Base-by-base conservation (phyloP, 305 asterid species). In the Fraxinus xanthoxyloides region DNA sequence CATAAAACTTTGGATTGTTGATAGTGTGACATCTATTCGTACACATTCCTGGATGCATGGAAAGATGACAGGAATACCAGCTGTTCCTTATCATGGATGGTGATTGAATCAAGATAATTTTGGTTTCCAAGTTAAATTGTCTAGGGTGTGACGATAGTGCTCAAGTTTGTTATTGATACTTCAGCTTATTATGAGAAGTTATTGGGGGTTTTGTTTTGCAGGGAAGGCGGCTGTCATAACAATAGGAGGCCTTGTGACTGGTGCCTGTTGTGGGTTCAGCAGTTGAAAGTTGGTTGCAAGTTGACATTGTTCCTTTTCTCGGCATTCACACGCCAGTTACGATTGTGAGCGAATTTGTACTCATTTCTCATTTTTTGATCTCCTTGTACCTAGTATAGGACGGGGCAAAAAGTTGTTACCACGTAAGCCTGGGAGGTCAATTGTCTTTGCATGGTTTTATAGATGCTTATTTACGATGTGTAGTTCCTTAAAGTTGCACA, bases 261-360 rank as follows among this genome's bases (percentile, higher is more conserved):
- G 99, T 83, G 99, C 98, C 98, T 8, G 95, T 93, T 79, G 92
- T 93, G 21, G 99, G 98, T 65, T 97, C 99, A 65, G 98, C 93
- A 32, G 97, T 97, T 19, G 99, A 97, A 84, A 92, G 85, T 59
- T 97, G 95, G 99, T 86, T 95, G 88, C 98, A 97, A 88, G 99
- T 97, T 48, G 99, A 97, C 82, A 91, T 97, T 1, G 98, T 97
- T 54, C 98, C 98, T 0, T 89, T 97, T 75, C 89, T 94, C 88
- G 99, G 99, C 83, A 88, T 94, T 84, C 96, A 94, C 84, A 75
- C 91, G 23, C 98, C 99, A 61, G 98, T 94, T 69, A 91, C 97
- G 0, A 91, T 95, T 32, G 95, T 97, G 89, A 89, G 95, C 80
- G 99, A 97, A 90, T 90, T 94, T 63, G 85, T 93, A 86, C 90